Conservation (phyloP, 306 rosid species). For the Quillaja saponaria region DNA sequence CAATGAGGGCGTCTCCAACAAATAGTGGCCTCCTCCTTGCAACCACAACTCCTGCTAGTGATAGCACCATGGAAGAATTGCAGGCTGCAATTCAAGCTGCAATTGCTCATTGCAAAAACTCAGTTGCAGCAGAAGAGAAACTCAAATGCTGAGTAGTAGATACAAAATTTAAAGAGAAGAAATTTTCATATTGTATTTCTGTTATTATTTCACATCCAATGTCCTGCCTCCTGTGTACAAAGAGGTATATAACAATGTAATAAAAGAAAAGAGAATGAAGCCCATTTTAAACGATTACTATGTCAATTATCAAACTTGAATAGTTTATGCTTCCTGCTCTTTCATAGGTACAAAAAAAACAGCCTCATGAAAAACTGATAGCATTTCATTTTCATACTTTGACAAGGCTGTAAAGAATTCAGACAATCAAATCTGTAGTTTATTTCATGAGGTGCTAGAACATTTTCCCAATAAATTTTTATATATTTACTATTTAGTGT, state of each 20-base stretch:
- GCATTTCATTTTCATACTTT: not conserved
- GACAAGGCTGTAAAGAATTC: not conserved
- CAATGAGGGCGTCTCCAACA: constrained; percentile 87
- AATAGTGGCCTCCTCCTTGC: constrained; percentile 76
- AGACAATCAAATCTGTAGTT: not conserved
- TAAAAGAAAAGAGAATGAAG: not conserved
- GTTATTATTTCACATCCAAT: no score
- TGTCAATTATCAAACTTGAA: not conserved
- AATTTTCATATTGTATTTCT: no score
- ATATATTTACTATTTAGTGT: no score
- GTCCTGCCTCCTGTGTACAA: no score
- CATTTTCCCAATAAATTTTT: no score
- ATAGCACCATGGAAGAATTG: constrained; percentile 95
- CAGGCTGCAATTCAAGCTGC: constrained; percentile 99
- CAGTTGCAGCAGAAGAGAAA: constrained; percentile 66
- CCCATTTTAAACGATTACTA: not conserved
- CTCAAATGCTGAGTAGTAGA: constrained; percentile 32
- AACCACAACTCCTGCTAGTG: constrained; percentile 48
- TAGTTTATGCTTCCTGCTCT: not conserved
- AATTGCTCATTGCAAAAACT: constrained; percentile 96
- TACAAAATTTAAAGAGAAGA: not conserved
- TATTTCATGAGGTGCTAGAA: no score
- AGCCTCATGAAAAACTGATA: no score
- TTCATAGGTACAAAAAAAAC: not conserved
- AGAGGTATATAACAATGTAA: not conserved